Conservation (phyloP, 352 stramenopile genomes). For the Globisporangium radiosum region DNA sequence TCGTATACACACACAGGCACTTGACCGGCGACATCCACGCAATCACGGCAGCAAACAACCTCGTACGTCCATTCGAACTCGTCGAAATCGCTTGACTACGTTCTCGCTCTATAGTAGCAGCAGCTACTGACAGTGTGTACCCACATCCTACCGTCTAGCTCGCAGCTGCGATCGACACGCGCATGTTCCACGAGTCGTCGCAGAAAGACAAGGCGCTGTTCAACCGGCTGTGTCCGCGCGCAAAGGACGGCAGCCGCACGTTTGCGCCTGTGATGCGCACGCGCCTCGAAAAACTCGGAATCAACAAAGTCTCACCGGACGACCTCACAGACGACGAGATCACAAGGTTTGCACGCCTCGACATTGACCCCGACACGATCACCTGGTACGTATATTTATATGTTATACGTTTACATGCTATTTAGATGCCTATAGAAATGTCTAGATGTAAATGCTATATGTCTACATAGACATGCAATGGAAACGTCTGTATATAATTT, state of each 20-base stretch:
- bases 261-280: conserved; percentile 92
- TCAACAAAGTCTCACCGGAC: conserved; percentile 86
- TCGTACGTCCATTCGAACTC: conserved; percentile 34
- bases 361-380: conserved; percentile 94
- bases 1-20: conserved; percentile 43
- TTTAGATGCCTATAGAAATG: neutral
- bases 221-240: conserved; percentile 70
- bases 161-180: conserved; percentile 95
- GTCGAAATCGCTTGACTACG: too few relatives aligned
- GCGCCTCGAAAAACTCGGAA: conserved; percentile 94
- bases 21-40: conserved; percentile 98
- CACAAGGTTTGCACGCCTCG: conserved; percentile 89
- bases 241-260: conserved; percentile 74
- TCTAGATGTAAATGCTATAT: neutral
- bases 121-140: too few relatives aligned
- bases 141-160: conserved; percentile 32
- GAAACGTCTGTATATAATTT: too few relatives aligned
- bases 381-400: conserved; percentile 27
- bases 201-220: conserved; percentile 83
- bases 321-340: conserved; percentile 94
- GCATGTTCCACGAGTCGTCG: conserved; percentile 96
- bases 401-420: neutral
- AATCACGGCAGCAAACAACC: conserved; percentile 97
- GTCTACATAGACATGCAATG: too few relatives aligned
- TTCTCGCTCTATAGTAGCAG: neutral